phyloP scores from a whole-genome alignment of 1,284 basidiomycete genomes.

The Termitomyces sp. region DNA sequence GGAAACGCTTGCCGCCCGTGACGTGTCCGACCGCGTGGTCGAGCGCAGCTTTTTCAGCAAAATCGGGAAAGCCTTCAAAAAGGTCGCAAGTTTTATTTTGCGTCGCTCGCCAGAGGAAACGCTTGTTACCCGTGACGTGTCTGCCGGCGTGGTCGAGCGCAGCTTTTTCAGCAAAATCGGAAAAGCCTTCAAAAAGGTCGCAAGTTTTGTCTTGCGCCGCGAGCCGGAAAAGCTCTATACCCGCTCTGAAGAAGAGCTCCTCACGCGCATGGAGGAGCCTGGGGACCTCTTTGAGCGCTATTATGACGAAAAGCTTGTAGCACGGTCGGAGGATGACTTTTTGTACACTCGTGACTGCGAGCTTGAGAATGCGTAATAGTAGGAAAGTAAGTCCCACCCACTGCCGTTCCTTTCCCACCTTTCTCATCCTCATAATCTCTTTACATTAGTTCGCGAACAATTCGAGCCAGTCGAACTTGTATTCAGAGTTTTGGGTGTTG shows the following conservation, averaged over 20 bases:
- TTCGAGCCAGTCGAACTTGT: not conserved
- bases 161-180: not conserved
- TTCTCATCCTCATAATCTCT: not conserved
- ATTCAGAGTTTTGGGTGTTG: not conserved
- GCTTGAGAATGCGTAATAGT: slow-evolving; percentile 3
- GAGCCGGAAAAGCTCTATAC: not conserved
- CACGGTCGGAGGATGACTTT: slow-evolving; percentile 2
- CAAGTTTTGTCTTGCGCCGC: not conserved
- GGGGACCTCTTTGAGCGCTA: not conserved
- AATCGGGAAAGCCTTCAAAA: not conserved
- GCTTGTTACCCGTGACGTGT: not conserved
- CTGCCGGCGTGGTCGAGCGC: not conserved
- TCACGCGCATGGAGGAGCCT: not conserved
- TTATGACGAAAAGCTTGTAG: not conserved
- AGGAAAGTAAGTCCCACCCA: not conserved
- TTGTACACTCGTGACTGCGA: slow-evolving; percentile 2
- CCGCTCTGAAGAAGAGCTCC: not conserved
- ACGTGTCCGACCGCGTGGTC: not conserved
- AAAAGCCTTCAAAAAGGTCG: not conserved
- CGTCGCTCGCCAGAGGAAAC: not conserved
- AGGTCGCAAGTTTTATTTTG: not conserved
- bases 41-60: not conserved
- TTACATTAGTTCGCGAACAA: not conserved
- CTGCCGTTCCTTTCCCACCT: not conserved
- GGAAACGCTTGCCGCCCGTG: not conserved